Base-by-base conservation (phyloP, 345 rosid genomes). In the Carallia brachiata region DNA sequence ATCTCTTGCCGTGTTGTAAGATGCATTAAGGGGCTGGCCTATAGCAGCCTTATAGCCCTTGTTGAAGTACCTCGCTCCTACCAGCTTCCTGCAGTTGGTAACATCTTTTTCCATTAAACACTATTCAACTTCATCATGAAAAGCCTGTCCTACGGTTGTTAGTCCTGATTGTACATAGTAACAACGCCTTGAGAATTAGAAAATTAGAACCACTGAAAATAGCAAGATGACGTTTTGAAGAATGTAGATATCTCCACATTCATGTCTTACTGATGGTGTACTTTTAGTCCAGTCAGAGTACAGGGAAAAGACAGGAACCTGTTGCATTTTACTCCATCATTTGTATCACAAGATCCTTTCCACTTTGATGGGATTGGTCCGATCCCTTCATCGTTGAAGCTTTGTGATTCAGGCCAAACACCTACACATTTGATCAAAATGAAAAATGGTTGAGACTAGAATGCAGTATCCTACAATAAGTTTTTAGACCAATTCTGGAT, bases 21-120 rank as follows among this genome's bases (percentile, higher is more conserved):
- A 16, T 8, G 81, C 59, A 23, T 82, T 81, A 56, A 89, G 75
- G 34, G 23, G 23, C 23, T 23, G 23, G 23, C 23, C 23, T 23
- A 23, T 23, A 23, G 23, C 23, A 23, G 23, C 75, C n/a, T 65
- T 36, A 30, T 81, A 64, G 0, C 96, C 96, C 80, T 82, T 84
- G 84, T 82, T 86, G 52, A 87, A 89, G 80, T 78, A 86, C 76
- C 79, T 87, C 50, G 82, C 87, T 47, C 95, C 95, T 6, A 89
- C 87, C 67, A 89, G 78, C 69, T 89, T 89, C 80, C 90, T 87
- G 75, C 48, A 10, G 10, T 40, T 40, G 2, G 48, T 40, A 40
- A 40, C 15, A 40, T 40, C 48, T 8, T 9, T 10, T 40, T 40
- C 48, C 48, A 7, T 6, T 8, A 7, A 39, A 39, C 8, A 39